A percentile compares a stretch with the other conserved stretches of the same genome.
Conservation (phyloP, 1,284 basidiomycete genomes). For the Boletus sp. region DNA sequence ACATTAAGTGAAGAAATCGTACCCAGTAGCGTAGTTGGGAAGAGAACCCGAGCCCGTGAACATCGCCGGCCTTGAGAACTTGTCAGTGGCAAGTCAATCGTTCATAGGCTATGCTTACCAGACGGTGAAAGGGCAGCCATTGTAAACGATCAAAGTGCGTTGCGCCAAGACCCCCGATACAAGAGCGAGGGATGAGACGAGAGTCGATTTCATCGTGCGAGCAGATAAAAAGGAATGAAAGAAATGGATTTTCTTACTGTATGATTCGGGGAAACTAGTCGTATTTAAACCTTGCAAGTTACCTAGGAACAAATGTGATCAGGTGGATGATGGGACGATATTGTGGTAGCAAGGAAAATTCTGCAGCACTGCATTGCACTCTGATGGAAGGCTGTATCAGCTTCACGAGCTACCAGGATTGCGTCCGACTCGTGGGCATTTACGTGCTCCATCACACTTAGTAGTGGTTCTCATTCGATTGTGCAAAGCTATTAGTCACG, state of each 20-base stretch:
- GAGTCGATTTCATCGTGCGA: constrained; percentile 16
- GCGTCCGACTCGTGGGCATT: no score
- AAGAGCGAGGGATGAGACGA: constrained; percentile 23
- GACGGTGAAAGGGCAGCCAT: constrained; percentile 37
- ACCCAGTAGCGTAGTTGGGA: constrained; percentile 29
- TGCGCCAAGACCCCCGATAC: constrained; percentile 27
- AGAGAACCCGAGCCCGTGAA: constrained; percentile 25
- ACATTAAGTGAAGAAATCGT: not conserved
- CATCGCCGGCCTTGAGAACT: constrained; percentile 29
- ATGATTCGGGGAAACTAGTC: not conserved
- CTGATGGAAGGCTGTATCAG: no score
- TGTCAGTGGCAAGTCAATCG: not conserved
- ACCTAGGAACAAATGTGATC: not conserved
- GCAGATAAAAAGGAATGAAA: not conserved
- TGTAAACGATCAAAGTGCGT: constrained; percentile 37
- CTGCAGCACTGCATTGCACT: not conserved
- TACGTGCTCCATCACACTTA: no score
- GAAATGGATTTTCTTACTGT: not conserved
- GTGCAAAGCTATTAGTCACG: no score
- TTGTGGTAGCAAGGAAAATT: no score
- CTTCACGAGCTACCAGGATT: no score
- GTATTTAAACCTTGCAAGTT: constrained; percentile 14
- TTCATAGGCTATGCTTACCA: constrained; percentile 26
- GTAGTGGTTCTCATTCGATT: no score
- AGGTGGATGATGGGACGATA: not conserved